phyloP scores from a whole-genome alignment of 257 asterid species.

The Thymus mandschuricus region DNA sequence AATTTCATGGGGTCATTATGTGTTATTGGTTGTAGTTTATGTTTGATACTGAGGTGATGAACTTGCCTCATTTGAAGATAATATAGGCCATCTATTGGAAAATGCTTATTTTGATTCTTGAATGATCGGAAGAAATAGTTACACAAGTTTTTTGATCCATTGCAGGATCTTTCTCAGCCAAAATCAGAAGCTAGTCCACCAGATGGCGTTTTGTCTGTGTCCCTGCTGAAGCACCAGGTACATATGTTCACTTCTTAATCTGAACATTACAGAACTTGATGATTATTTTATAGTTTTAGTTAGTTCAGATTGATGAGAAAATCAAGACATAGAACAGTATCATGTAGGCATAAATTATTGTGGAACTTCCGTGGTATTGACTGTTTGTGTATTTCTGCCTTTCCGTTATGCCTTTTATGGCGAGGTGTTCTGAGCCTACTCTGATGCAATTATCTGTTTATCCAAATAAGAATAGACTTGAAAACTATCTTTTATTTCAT shows the following conservation, averaged over 20 bases:
- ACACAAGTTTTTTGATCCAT: constrained; percentile 19
- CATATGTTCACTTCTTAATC: neutral
- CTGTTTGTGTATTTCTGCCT: neutral
- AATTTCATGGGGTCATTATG: neutral
- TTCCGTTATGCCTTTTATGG: neutral
- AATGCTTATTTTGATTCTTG: neutral
- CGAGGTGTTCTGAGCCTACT: constrained; percentile 18
- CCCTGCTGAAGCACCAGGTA: constrained; percentile 87
- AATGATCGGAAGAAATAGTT: constrained; percentile 4
- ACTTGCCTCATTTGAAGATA: constrained; percentile 18
- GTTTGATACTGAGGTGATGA: neutral
- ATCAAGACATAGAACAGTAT: constrained; percentile 7
- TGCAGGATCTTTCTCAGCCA: constrained; percentile 78
- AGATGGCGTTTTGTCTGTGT: constrained; percentile 79
- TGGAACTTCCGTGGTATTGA: neutral
- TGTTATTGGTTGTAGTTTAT: constrained; percentile 14
- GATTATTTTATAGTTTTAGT: neutral
- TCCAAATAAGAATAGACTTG: constrained; percentile 11
- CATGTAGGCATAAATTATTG: constrained; percentile 10
- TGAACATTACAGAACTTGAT: neutral
- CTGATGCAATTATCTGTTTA: constrained; percentile 5
- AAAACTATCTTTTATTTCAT: neutral
- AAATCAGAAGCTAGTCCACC: constrained; percentile 79
- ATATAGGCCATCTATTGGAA: neutral
- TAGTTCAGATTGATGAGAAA: constrained; percentile 3